Conservation (phyloP, 805 yeast genomes). For the Jamesozyma hellenica region DNA sequence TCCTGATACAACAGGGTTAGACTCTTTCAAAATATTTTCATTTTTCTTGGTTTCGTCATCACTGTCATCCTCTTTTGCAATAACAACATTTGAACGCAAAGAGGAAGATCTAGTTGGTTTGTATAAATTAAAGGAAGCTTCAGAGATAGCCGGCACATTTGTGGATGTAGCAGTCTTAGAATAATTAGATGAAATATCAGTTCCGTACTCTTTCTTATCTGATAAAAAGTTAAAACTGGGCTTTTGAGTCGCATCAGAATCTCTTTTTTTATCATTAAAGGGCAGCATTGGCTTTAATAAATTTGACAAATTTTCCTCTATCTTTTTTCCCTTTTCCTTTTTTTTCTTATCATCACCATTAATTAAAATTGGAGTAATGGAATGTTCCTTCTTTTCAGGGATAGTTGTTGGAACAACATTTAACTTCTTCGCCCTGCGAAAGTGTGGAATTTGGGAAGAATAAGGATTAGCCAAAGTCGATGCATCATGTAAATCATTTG, state of each 20-base stretch:
- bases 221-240: background rate
- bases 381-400: too few relatives aligned
- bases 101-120: slow-evolving; percentile 33
- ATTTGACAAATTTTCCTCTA: background rate
- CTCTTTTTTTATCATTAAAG: too few relatives aligned
- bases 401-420: slow-evolving; percentile 3
- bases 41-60: background rate
- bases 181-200: background rate
- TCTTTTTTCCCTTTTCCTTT: background rate
- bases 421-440: slow-evolving; percentile 1
- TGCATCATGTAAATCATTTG: background rate
- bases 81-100: slow-evolving; percentile 26
- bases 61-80: slow-evolving; percentile 7
- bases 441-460: slow-evolving; percentile 17
- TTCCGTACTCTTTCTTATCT: background rate
- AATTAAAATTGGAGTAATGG: too few relatives aligned
- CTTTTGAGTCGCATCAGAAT: background rate
- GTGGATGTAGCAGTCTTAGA: background rate
- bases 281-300: background rate
- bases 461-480: slow-evolving; percentile 36
- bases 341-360: background rate
- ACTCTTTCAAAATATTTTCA: background rate
- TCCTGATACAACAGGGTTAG: background rate
- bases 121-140: slow-evolving; percentile 19
- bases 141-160: background rate